These are phyloP conservation scores for Pezicula radicicola DNA, from an alignment of 2,329 filamentous ascomycete genomes.

Conservation along the genomic window DNA sequence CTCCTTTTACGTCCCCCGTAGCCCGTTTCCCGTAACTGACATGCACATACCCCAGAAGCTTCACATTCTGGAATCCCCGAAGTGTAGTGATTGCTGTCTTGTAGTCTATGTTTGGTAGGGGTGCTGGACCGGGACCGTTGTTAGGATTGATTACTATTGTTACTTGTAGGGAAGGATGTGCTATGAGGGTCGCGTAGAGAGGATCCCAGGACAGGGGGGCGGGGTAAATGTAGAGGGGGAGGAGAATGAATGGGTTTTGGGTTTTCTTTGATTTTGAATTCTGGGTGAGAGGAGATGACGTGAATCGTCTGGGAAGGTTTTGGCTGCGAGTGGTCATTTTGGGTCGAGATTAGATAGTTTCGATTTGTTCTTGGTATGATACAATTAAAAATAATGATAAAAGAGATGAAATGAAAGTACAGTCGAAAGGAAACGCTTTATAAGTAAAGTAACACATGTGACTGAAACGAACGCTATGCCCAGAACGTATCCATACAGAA, in stretches of 20 bases:
- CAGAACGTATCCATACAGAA: neutral
- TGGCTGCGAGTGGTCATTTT: neutral
- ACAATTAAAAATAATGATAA: no score
- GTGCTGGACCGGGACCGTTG: conserved; percentile 27
- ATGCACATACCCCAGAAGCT: conserved; percentile 35
- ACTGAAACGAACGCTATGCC: no score
- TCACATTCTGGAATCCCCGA: conserved; percentile 32
- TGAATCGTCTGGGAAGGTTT: neutral
- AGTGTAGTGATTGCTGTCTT: conserved; percentile 29
- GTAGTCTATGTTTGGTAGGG: conserved; percentile 30
- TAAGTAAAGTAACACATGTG: no score
- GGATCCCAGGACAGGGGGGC: conserved; percentile 15
- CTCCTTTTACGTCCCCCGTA: conserved; percentile 25
- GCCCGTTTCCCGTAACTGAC: conserved; percentile 27
- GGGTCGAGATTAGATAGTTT: neutral
- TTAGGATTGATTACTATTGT: conserved; percentile 21
- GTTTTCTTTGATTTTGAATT: neutral
- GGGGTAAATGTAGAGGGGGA: conserved; percentile 23
- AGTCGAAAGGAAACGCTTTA: no score
- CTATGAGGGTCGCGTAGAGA: conserved; percentile 14
- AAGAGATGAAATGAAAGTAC: no score
- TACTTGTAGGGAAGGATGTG: conserved; percentile 19
- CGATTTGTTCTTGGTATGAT: neutral
- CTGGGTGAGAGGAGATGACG: neutral
- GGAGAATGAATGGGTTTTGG: conserved; percentile 6